Evolutionary conservation across 371 early-diverging fungal species (phyloP), one percentile per base, ranked within the genome.

Genomic region (Mortierella sp.): DNA sequence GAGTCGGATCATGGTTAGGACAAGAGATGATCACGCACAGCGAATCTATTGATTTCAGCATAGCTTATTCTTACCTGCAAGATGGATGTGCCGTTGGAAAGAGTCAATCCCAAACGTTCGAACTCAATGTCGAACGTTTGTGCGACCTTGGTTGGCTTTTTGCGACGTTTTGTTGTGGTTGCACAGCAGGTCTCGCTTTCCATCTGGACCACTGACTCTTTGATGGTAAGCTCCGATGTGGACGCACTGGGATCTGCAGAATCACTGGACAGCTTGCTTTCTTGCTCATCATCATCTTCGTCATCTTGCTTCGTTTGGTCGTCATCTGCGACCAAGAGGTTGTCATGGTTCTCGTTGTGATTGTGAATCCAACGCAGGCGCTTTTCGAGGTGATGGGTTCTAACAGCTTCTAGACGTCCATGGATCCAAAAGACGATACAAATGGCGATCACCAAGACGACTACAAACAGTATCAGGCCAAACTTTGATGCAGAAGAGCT

Each of bases 71-170:
- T 24, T 79, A 79, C 81, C 65, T 67, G 72, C 64, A 90, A 67
- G 45, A 90, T 82, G 18, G 78, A 71, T 1, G 83, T 80, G 16
- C 88, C 90, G 43, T 80, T 82, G 14, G 87, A 82, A 8, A 90
- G 72, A 12, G 58, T 76, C 26, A 90, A 62, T 3, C 86, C 81
- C 12, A 90, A 57, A 54, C 83, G 74, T 23, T 83, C 83, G 72
- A 90, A 90, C 61, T 83, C 80, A 62, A 86, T 82, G 57, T 89
- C 82, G 46, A 84, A 82, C 0, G 67, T 67, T 31, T 64, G 80
- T 8, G 61, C 49, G 23, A 71, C 71, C 39, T 39, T 82, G 26
- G 61, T 67, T 18, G 51, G 27, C 19, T 55, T 61, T 39, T 54
- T 62, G 72, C 54, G 48, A 51, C 19, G 14, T 41, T 39, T 45